Evolutionary conservation across 495 filamentous ascomycete genomes (phyloP), one percentile per base, ranked within the genome.

Genomic region (Apiosordaria backusii): DNA sequence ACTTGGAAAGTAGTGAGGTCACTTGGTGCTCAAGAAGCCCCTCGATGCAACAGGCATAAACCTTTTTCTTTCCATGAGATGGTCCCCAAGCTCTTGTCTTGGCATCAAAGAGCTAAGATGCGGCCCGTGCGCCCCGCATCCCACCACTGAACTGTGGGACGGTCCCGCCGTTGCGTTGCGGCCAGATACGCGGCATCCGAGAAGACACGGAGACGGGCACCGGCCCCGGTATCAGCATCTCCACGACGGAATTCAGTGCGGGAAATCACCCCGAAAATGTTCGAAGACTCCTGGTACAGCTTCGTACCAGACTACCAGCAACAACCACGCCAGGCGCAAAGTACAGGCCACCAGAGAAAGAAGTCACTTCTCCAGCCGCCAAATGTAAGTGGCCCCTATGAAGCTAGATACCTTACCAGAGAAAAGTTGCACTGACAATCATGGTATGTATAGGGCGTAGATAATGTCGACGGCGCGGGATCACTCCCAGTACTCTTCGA

Each of bases 231-330:
- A 1, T 45, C 16, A 13, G 9, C n/a, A 55, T 2, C n/a, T 15
- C 19, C 9, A 21, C 52, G 22, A 23, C 52, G 0, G 52, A 55
- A 55, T 21, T 13, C 18, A n/a, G n/a, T 13, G 21, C 52, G n/a
- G n/a, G 22, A 13, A 5, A 21, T 21, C 9, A 27, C 5, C 4
- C 6, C 18, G 19, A 74, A 74, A 62, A 90, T 90, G 88, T 91
- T 90, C 78, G 89, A 92, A 74, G 89, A 91, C 71, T 83, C 87
- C 9, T 92, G 89, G 85, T 89, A 91, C 76, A 86, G 82, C 65
- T 85, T 88, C 69, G 85, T 88, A 25, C 83, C 85, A 1, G 82
- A 84, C 45, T 76, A 81, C 50, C 78, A 83, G 50, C 73, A 83
- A 16, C 80, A 79, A 66, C 77, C 78, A 21, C 69, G 72, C 6